These are phyloP conservation scores for Picochlorum sp. DNA, from an alignment of 139 green algal species.

Conservation along the genomic window DNA sequence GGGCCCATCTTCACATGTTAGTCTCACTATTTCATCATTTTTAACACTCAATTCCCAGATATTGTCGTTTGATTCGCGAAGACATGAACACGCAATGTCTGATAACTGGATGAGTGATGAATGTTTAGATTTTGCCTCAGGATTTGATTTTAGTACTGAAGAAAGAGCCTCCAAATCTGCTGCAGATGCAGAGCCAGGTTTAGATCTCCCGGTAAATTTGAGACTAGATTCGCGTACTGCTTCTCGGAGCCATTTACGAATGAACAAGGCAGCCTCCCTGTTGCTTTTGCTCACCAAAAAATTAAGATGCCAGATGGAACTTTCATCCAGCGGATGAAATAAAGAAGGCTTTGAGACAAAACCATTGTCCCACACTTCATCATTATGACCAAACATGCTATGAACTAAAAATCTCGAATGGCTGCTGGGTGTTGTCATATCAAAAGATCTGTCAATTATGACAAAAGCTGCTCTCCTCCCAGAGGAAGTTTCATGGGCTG, in stretches of 20 bases:
- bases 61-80: background rate
- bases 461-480: constrained; percentile 26
- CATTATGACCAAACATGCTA: background rate
- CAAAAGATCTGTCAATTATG: constrained; percentile 36
- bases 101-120: constrained; percentile 12
- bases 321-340: background rate
- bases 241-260: constrained; percentile 54
- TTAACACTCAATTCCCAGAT: background rate
- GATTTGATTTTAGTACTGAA: constrained; percentile 11
- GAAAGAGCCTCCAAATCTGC: constrained; percentile 33
- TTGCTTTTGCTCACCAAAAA: constrained; percentile 28
- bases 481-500: background rate
- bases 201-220: constrained; percentile 7
- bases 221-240: constrained; percentile 31
- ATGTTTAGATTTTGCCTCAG: constrained; percentile 14
- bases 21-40: background rate
- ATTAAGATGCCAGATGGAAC: constrained; percentile 11
- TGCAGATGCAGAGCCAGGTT: constrained; percentile 9
- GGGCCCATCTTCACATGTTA: background rate
- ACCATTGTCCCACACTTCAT: too few species aligned
- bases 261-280: constrained; percentile 30
- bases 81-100: background rate
- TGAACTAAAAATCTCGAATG: constrained; percentile 35
- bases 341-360: too few species aligned
- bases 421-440: constrained; percentile 35